Base-by-base conservation (phyloP, 192 early-diverging fungal species). In the Pilaira anomala region DNA sequence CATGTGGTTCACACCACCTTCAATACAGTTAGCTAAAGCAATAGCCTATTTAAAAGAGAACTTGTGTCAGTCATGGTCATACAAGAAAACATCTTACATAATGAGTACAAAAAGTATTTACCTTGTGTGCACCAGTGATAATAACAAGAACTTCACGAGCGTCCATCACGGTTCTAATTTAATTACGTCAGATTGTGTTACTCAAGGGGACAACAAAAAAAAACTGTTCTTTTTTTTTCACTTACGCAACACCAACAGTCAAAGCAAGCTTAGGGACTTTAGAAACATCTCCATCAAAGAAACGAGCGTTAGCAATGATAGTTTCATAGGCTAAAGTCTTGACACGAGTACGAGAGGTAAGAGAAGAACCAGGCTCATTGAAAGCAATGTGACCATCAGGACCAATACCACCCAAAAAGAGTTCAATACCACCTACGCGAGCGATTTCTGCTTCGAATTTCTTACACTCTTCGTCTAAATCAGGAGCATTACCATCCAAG, bases 371-470 rank as follows among this genome's bases (percentile, higher is more conserved):
- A 24, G 91, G 91, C 69, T 92, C 91, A 71, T 93, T 93, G 78
- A 93, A 93, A 40, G 90, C 90, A 73, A 93, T 91, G 64, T 93
- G 91, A 65, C 91, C 91, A 72, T 93, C 90, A 7, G 90, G 90
- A 29, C 91, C 90, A 54, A 93, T 93, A 66, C 90, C 90, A 66
- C 91, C 91, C 75, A 93, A 73, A 72, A 93, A 93, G 30, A 93
- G 86, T 80, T 93, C 91, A 56, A 93, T 89, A 48, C 90, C 90
- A 19, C 90, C 91, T 30, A 85, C 85, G 14, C 79, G 72, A 30
- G 81, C 76, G 55, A 93, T 93, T 74, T 88, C 88, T 61, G 81
- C 86, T 65, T 93, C 91, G 66, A 85, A 93, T 40, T 78, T 69
- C 59, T 76, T 75, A 75, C 91, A 93, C 69, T 93, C 91, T 60